These are phyloP conservation scores for Trichoderma hamatum DNA, from an alignment of 2,329 filamentous ascomycete genomes.

Conservation along the genomic window DNA sequence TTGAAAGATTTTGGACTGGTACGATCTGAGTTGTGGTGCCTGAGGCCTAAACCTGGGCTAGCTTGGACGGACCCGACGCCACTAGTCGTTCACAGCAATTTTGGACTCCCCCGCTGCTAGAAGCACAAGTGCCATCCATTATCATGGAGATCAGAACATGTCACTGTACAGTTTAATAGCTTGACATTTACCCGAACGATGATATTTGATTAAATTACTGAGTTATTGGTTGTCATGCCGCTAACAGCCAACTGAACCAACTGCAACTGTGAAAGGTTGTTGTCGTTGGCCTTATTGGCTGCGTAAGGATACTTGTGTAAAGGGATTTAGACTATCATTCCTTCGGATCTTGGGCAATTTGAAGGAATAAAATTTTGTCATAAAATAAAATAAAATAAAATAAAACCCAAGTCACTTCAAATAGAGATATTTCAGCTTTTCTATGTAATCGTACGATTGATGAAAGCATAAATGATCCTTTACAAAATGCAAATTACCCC, in stretches of 20 bases:
- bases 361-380: no score
- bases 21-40: not conserved
- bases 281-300: no score
- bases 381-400: not conserved
- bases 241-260: no score
- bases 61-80: no score
- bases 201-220: not conserved
- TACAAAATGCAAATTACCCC: not conserved
- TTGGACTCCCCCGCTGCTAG: no score
- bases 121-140: not conserved
- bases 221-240: no score
- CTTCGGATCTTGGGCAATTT: no score
- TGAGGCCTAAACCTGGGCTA: conserved; percentile 17
- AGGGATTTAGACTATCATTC: no score
- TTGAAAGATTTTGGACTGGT: conserved; percentile 21
- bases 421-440: not conserved
- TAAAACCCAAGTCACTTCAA: not conserved
- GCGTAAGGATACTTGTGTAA: no score
- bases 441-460: not conserved
- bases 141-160: not conserved
- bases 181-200: not conserved
- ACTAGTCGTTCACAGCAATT: no score
- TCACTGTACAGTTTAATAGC: not conserved
- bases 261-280: no score
- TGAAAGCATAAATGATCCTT: not conserved